phyloP scores from a whole-genome alignment of 2,329 filamentous ascomycete genomes.

The Tolypocladium cylindrosporum region DNA sequence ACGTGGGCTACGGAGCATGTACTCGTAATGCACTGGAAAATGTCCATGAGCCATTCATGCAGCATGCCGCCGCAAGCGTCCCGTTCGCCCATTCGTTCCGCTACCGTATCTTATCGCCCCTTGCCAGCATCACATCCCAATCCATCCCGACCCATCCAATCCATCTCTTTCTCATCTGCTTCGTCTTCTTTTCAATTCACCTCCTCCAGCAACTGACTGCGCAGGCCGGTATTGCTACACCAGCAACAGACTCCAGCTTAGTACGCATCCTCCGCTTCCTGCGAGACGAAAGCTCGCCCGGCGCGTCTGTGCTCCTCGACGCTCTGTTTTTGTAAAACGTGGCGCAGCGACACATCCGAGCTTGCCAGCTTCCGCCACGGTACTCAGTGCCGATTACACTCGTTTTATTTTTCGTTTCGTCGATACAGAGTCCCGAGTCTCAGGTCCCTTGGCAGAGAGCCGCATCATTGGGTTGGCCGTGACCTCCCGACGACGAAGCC shows the following conservation, averaged over 20 bases:
- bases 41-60: neutral
- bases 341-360: neutral
- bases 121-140: neutral
- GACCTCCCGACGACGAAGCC: neutral
- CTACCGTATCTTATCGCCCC: neutral
- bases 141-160: neutral
- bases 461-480: neutral
- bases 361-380: neutral
- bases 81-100: neutral
- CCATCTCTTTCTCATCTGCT: neutral
- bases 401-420: neutral
- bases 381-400: constrained; percentile 6
- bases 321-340: neutral
- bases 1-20: too few species aligned
- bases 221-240: neutral
- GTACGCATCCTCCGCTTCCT: neutral
- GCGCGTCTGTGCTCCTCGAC: neutral
- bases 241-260: neutral
- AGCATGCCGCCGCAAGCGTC: neutral
- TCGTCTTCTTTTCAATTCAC: neutral
- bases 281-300: neutral
- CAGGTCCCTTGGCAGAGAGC: neutral
- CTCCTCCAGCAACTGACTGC: neutral
- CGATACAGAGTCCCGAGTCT: constrained; percentile 7
- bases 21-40: neutral